Evolutionary conservation across 371 early-diverging fungal species (phyloP), one percentile per base, ranked within the genome.

Genomic region (Rhizopus sp.): DNA sequence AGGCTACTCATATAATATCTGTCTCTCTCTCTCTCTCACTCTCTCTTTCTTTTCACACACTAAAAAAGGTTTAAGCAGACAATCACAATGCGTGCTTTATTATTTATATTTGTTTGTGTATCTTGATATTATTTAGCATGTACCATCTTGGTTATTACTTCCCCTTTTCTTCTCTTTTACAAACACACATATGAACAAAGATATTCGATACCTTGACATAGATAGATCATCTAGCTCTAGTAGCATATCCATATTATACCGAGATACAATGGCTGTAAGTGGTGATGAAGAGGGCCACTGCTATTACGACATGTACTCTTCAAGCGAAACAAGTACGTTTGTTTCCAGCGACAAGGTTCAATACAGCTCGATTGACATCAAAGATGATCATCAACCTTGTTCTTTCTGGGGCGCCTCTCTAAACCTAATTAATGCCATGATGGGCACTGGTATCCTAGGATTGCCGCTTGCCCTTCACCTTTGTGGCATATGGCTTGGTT

Each of bases 401-500:
- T 58, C 59, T 34, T 31, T 32, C 7, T 35, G 41, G 45, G 62
- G 52, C 12, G 57, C 57, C 23, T 62, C 77, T 12, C 60, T 78
- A 48, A 81, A 78, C 37, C 60, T 84, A 42, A 70, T 80, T 12
- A 84, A 83, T 55, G 76, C 83, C 16, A 84, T 80, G 50, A 81
- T 84, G 65, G 84, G 84, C 1, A 75, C 80, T n/a, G 84, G 84
- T 29, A 76, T 84, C 40, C 68, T 84, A 34, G 84, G 83, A 0
- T 52, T 84, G n/a, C 72, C 81, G 4, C 69, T 80, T 30, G 79
- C 84, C 8, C 55, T 81, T 38, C 68, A 69, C 46, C 59, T 78
- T 17, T 75, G 81, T 54, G 85, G 85, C 6, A 78, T 84, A 45
- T 78, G 83, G 66, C 30, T 72, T 1, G 85, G 85, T 10, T 45